A percentile compares a stretch with the other conserved stretches of the same genome.
These are phyloP conservation scores for Symbiodinium natans DNA, from an alignment of 73 alveolate species.

Conservation along the genomic window DNA sequence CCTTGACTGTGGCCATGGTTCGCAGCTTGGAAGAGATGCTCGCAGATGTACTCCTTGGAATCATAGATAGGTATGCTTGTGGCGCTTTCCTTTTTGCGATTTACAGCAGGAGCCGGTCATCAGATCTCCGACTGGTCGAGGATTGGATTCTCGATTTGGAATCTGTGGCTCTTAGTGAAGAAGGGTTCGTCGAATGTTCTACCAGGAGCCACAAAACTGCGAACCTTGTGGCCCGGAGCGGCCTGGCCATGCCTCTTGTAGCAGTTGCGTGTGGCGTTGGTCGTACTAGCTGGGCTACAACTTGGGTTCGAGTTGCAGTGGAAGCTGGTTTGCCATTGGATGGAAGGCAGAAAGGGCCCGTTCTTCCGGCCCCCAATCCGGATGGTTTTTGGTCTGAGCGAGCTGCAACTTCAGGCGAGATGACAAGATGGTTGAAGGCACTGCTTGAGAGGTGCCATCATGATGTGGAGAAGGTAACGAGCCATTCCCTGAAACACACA, in stretches of 20 bases:
- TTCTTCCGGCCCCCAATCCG: not conserved
- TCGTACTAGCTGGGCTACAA: not conserved
- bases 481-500: not conserved
- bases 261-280: not conserved
- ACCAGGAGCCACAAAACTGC: conserved; percentile 17
- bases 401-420: not conserved
- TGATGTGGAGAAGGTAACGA: no score
- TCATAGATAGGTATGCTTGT: not conserved
- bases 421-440: not conserved
- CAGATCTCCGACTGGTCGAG: not conserved
- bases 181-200: not conserved
- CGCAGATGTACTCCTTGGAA: not conserved
- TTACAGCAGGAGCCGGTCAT: not conserved
- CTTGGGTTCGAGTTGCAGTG: not conserved
- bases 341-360: not conserved
- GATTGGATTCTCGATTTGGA: not conserved
- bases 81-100: not conserved
- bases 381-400: not conserved
- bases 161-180: not conserved
- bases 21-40: not conserved
- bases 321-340: not conserved
- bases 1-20: not conserved
- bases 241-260: not conserved
- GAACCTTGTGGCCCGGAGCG: not conserved
- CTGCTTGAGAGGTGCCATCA: not conserved